These are phyloP conservation scores for Bauhinia variegata DNA, from an alignment of 306 rosid species.

Conservation along the genomic window DNA sequence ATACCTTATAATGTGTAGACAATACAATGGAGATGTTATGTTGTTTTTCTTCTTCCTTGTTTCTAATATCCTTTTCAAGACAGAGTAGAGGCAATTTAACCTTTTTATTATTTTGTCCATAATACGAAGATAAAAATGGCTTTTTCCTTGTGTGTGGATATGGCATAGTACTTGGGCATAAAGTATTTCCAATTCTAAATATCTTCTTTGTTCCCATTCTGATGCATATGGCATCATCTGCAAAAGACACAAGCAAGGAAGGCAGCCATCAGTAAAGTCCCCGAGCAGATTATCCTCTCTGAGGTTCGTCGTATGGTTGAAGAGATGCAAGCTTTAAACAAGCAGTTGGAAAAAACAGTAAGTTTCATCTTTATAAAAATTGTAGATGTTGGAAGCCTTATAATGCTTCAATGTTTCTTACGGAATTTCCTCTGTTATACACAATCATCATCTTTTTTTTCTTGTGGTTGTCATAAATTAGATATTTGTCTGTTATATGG, in stretches of 20 bases:
- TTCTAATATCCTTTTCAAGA: constrained; percentile 21
- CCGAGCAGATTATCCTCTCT: constrained; percentile 76
- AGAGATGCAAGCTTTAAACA: constrained; percentile 82
- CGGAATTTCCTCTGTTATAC: background rate
- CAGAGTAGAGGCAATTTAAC: background rate
- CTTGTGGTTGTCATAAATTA: background rate
- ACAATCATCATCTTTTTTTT: background rate
- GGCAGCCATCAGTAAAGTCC: constrained; percentile 71
- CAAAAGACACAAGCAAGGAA: constrained; percentile 73
- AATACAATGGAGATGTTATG: constrained; percentile 22
- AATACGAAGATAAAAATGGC: constrained; percentile 9
- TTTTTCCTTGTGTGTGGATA: background rate
- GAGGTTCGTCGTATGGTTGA: constrained; percentile 94
- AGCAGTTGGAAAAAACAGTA: constrained; percentile 83
- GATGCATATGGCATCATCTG: constrained; percentile 29
- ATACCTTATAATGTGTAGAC: constrained; percentile 10
- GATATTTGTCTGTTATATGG: constrained; percentile 15
- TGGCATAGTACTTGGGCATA: background rate
- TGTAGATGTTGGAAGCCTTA: constrained; percentile 30
- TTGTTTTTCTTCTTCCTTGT: constrained; percentile 10
- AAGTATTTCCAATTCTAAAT: constrained; percentile 11
- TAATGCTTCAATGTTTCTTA: constrained; percentile 17
- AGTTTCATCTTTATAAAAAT: constrained; percentile 36
- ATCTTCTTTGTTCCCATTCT: constrained; percentile 32
- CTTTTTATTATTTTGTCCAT: constrained; percentile 10